Percentiles rank a stretch among this genome's conserved stretches.
phyloP scores from a whole-genome alignment of 2,329 filamentous ascomycete species.

The Ophiostoma australiae region DNA sequence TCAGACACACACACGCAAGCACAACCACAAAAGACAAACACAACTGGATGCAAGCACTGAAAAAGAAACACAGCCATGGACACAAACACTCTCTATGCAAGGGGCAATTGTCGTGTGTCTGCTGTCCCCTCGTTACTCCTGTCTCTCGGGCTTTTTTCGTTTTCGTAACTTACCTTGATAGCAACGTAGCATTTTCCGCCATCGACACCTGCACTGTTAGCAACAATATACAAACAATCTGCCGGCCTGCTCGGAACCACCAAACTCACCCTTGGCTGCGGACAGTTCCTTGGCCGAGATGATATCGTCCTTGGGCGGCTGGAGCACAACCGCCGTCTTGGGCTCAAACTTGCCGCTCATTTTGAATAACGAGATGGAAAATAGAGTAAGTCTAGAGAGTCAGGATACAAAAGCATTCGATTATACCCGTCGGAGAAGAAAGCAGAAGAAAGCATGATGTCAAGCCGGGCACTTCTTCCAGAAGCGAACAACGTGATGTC shows the following conservation, averaged over 20 bases:
- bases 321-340: slow-evolving; percentile 68
- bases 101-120: neutral
- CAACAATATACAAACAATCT: neutral
- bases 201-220: slow-evolving; percentile 50
- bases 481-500: neutral
- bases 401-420: neutral
- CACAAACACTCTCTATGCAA: neutral
- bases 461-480: neutral
- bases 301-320: slow-evolving; percentile 79
- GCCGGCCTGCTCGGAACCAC: neutral
- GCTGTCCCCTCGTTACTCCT: neutral
- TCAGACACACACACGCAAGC: neutral
- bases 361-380: neutral
- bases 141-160: neutral
- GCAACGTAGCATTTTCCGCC: slow-evolving; percentile 63
- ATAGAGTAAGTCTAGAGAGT: neutral
- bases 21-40: neutral
- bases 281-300: slow-evolving; percentile 77
- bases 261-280: slow-evolving; percentile 69
- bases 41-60: neutral
- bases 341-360: slow-evolving; percentile 70
- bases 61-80: neutral
- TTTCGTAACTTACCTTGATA: slow-evolving; percentile 51
- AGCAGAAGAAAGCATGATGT: neutral
- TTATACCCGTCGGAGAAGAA: neutral